Evolutionary conservation across 768 basidiomycete species (phyloP), one percentile per base, ranked within the genome.

Genomic region (Boletus sp.): DNA sequence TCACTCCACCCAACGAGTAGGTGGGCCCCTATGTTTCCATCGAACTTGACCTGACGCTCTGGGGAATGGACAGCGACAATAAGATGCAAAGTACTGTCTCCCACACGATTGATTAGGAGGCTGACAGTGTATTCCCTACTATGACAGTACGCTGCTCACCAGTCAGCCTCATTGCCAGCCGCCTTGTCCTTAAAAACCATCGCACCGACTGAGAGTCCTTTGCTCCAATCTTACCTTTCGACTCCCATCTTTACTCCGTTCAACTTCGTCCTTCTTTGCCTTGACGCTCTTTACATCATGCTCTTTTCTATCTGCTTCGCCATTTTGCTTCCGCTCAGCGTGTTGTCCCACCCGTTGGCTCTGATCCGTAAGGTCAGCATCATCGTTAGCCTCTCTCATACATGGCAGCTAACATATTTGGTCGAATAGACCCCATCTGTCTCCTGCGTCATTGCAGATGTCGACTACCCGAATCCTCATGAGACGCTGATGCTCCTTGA

Each of bases 401-500:
- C 12, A 12, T 17, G 15, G 12, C 28, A 37, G 9, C 54, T 59
- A 14, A 68, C 46, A 35, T 15, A 4, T 41, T 18, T 14, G 2
- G 35, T 33, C 1, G 44, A 5, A 4, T n/a, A 70, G 68, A 42
- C 50, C 30, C 10, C 40, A 11, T 37, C 65, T 17, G 9, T 45
- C n/a, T 46, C 66, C 9, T 70, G 68, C 35, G 49, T 72, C 52
- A 70, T 70, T 42, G 70, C 70, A n/a, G 58, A 70, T 18, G 18
- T 72, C 54, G 30, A 32, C 28, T 71, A 70, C 39, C 53, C 63
- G 29, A 41, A 70, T 24, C 68, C 68, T 17, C 39, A 52, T 29
- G 45, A 70, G 1, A 55, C 68, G 4, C 52, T 72, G 2, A 28
- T 30, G 1, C 70, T 72, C 37, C 70, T 70, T 17, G 15, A 68